Base-by-base conservation (phyloP, 148 eudicot genomes). In the Fagopyrum tataricum region DNA sequence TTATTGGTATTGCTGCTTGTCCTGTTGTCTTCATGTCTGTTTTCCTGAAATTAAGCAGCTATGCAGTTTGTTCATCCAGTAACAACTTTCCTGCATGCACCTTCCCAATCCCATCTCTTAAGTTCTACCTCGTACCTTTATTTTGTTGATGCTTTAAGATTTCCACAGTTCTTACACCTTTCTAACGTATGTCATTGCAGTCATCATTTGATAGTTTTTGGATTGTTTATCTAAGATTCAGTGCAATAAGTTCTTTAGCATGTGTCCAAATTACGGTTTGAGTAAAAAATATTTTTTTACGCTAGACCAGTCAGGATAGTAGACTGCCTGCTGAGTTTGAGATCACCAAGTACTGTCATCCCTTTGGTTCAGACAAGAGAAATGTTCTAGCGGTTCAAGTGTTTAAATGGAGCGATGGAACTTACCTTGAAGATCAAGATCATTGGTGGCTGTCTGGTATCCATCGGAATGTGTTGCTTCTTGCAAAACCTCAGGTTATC, bases 401-500 rank as follows among this genome's bases (percentile, higher is more conserved):
- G 69, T 85, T 85, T 76, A 86, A 91, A 83, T 94, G 98, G 98
- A 88, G 93, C 79, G 97, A 91, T 79, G 98, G 98, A 58, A 85
- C 98, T 51, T 94, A 91, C 81, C 97, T 94, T 82, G 98, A 94
- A 88, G 98, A 94, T 87, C 98, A 94, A 84, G 98, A 94, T 78
- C 98, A 94, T 76, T 94, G 98, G 98, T 94, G 97, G 98, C 79
- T 94, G 62, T 94, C 98, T 31, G 98, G 98, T 75, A 91, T 94
- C 78, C 97, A 94, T 69, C 97, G 98, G 76, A 96, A 94, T 84
- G 98, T 91, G 77, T 89, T 94, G 76, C 93, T 94, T 83, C 78
- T 94, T 44, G 81, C 98, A 73, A 94, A 94, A 80, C 96, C 98
- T 48, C 88, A 94, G 98, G 98, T 94, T 77, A 69, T 77, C 79